Evolutionary conservation across 306 rosid species (phyloP), one percentile per base, ranked within the genome.

Genomic region (Castanopsis chinensis): DNA sequence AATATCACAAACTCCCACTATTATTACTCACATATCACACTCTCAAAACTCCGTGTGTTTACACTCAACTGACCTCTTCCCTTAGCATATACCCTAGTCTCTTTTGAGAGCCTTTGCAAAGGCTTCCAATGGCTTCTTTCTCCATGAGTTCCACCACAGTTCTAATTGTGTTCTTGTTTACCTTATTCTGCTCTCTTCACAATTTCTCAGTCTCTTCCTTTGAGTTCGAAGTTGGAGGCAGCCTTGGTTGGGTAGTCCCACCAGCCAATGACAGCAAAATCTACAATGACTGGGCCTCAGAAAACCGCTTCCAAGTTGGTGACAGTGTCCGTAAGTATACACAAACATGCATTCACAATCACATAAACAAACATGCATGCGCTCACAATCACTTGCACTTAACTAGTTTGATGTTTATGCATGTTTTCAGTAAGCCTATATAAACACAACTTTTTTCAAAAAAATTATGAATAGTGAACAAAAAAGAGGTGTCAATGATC

Each of bases 211-310:
- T 80, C 25, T 81, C 79, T 51, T 84, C 89, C 55, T 77, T 79
- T 3, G 94, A 92, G 83, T 95, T 86, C 87, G 87, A 89, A 81
- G 99, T 91, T 4, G 99, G 98, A 54, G 97, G 84, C 76, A 19
- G 76, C 51, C 74, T 83, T 56, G 97, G 92, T 14, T 95, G 98
- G 99, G 73, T 80, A 7, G 92, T 95, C 15, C 97, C 99, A 10
- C 87, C 90, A 0, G 17, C 87, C 37, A 92, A 92, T 68, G 91
- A 89, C 85, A 90, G 78, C 80, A 72, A 87, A 69, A 41, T 82
- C 86, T 92, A 84, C 90, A 93, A 89, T 68, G 83, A 79, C 9
- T 95, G 99, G 99, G 98, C 99, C 81, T 90, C 97, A 1, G 78
- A 81, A 80, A 87, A 91, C 83, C 82, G 97, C 77, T 95, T 95